Evolutionary conservation across 306 rosid species (phyloP), one percentile per base, ranked within the genome.

Genomic region (Hippophae rhamnoides): DNA sequence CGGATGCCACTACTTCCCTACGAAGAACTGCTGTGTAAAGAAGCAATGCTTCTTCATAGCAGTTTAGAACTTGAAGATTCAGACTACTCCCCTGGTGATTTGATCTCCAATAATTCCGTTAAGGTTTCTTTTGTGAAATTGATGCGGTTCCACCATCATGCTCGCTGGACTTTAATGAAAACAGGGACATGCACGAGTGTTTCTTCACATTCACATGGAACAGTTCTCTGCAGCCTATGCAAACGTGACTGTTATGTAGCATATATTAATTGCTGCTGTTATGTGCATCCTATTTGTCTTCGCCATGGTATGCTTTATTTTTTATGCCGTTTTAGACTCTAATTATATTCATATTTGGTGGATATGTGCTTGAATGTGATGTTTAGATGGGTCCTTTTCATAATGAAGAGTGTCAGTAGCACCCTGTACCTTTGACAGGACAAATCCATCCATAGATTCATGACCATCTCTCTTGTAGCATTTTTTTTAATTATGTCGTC

Each of bases 1-100:
- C 82, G 94, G 85, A 57, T 84, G 70, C 99, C 97, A 64, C 69
- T 93, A 63, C 82, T 93, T 70, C 97, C 97, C 50, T 90, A 93
- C 25, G 99, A 93, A 79, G 99, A 93, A 74, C 85, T 93, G 58
- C 68, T 93, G 53, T 86, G 97, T 75, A 86, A 93, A 82, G 99
- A 93, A 82, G 95, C 97, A 60, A 75, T 88, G 89, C 85, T 73
- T 77, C 89, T 88, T 41, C 54, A 65, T 56, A 40, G 71, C 45
- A 74, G 77, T 75, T 60, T 72, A 79, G 95, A 88, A 69, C 80
- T 82, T 73, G 90, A 84, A 77, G 94, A 82, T 82, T 62, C 81
- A 12, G 85, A 82, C 59, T 48, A 62, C 64, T 67, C 79, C 63
- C 77, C 86, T 59, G 57, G 71, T 40, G 85, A 80, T 69, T 72